Percentiles rank a stretch among this genome's conserved stretches.
Evolutionary conservation across 495 filamentous ascomycete genomes (phyloP).

Genomic region (Xylaria telfairii): DNA sequence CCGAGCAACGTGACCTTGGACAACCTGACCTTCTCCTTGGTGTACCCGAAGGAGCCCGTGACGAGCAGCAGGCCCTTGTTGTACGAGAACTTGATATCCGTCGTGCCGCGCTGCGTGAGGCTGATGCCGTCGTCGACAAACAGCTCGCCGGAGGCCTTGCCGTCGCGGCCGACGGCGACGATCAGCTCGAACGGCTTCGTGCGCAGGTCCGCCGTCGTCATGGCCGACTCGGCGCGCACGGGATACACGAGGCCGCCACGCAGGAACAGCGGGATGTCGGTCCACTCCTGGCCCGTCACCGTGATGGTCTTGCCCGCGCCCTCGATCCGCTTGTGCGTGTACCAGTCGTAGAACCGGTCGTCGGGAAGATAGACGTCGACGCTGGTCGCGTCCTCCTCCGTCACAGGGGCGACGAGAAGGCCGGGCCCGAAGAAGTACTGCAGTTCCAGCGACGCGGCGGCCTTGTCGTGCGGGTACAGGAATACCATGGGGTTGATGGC

Average conservation of each 20-base stretch:
- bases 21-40: conserved; percentile 54
- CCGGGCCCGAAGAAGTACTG: conserved; percentile 80
- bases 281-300: conserved; percentile 60
- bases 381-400: conserved; percentile 63
- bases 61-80: conserved; percentile 54
- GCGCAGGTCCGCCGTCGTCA: conserved; percentile 74
- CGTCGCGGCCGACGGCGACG: conserved; percentile 63
- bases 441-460: conserved; percentile 63
- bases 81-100: conserved; percentile 62
- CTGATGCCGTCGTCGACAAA: conserved; percentile 70
- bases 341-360: conserved; percentile 81
- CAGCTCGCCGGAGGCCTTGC: conserved; percentile 49
- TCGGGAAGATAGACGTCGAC: conserved; percentile 77
- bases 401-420: conserved; percentile 77
- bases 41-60: conserved; percentile 61
- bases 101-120: conserved; percentile 54
- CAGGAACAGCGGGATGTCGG: conserved; percentile 76
- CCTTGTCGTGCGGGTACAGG: conserved; percentile 69
- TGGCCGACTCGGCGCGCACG: conserved; percentile 62
- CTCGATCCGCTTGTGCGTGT: conserved; percentile 62
- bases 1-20: conserved; percentile 64
- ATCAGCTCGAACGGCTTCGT: conserved; percentile 72
- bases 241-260: conserved; percentile 75
- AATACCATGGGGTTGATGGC: conserved; percentile 73
- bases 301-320: conserved; percentile 62